These are phyloP conservation scores for Helenozyma baotianmanensis DNA, from an alignment of 805 yeast species.

Conservation along the genomic window DNA sequence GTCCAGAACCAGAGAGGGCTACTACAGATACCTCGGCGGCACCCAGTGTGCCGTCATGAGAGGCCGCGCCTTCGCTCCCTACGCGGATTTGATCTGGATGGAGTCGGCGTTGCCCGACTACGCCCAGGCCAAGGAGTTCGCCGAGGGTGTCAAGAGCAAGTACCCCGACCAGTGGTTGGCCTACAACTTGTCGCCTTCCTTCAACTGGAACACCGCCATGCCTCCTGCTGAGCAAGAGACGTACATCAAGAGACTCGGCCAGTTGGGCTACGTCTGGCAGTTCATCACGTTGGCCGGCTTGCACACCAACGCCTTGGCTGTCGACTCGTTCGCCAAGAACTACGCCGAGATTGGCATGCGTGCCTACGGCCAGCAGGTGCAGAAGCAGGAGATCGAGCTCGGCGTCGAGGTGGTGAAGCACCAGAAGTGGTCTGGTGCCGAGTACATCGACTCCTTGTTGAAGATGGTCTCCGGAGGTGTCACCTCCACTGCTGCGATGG, in stretches of 20 bases:
- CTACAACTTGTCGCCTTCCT: slow-evolving; percentile 93
- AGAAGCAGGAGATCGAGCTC: slow-evolving; percentile 78
- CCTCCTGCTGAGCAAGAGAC: slow-evolving; percentile 80
- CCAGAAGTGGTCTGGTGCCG: slow-evolving; percentile 99
- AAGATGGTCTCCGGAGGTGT: slow-evolving; percentile 93
- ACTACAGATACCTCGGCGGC: slow-evolving; percentile 94
- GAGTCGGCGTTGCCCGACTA: slow-evolving; percentile 94
- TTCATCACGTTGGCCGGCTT: slow-evolving; percentile 96
- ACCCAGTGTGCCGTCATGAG: slow-evolving; percentile 96
- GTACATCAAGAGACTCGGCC: slow-evolving; percentile 78
- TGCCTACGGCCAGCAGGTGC: slow-evolving; percentile 88
- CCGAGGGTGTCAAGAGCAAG: slow-evolving; percentile 77
- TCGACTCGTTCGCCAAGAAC: slow-evolving; percentile 75
- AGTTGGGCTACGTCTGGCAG: slow-evolving; percentile 95
- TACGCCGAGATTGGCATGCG: slow-evolving; percentile 85
- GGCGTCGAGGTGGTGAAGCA: slow-evolving; percentile 96
- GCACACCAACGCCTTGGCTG: slow-evolving; percentile 91
- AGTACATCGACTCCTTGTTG: slow-evolving; percentile 85
- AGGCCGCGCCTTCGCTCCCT: slow-evolving; percentile 92
- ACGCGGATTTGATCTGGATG: slow-evolving; percentile 97
- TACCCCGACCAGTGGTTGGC: slow-evolving; percentile 95
- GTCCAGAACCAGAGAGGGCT: slow-evolving; percentile 94
- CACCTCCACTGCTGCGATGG: slow-evolving; percentile 96
- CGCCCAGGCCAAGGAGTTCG: slow-evolving; percentile 89
- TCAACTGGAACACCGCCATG: slow-evolving; percentile 98